Evolutionary conservation across 2,329 filamentous ascomycete species (phyloP).

Genomic region (Calonectria pseudoreteaudii): DNA sequence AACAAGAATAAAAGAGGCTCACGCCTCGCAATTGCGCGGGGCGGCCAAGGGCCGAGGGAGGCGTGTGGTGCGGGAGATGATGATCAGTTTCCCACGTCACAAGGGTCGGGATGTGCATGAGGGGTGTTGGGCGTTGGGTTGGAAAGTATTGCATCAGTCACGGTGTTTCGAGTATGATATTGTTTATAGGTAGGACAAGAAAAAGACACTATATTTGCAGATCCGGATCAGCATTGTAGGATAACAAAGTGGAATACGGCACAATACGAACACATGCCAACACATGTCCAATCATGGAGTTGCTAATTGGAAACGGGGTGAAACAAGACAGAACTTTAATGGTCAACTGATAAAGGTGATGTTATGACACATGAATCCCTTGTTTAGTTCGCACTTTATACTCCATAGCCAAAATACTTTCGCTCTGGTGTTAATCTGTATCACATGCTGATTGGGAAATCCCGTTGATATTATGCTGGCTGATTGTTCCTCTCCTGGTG

Average conservation of each 20-base stretch:
- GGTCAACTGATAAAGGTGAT: neutral
- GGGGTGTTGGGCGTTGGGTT: constrained; percentile 43
- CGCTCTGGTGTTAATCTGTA: too few relatives aligned
- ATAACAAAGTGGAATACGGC: neutral
- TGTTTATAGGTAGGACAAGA: constrained; percentile 20
- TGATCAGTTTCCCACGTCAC: constrained; percentile 11
- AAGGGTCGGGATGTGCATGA: constrained; percentile 31
- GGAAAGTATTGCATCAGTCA: constrained; percentile 43
- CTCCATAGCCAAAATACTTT: too few relatives aligned
- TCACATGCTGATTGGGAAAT: too few relatives aligned
- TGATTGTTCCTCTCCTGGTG: too few relatives aligned
- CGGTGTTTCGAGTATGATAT: constrained; percentile 34
- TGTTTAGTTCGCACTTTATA: neutral
- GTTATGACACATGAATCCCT: neutral
- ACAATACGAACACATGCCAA: neutral
- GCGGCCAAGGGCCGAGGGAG: constrained; percentile 16
- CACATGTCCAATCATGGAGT: neutral
- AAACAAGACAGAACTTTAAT: neutral
- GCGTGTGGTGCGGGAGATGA: constrained; percentile 23
- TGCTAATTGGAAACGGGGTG: neutral
- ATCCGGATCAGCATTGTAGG: neutral
- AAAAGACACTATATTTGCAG: constrained; percentile 1
- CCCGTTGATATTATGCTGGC: too few relatives aligned
- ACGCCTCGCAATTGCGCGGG: neutral
- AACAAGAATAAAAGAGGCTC: constrained; percentile 12